Evolutionary conservation across 2,329 filamentous ascomycete genomes (phyloP).

Genomic region (Mycosphaerelloides madeirae): DNA sequence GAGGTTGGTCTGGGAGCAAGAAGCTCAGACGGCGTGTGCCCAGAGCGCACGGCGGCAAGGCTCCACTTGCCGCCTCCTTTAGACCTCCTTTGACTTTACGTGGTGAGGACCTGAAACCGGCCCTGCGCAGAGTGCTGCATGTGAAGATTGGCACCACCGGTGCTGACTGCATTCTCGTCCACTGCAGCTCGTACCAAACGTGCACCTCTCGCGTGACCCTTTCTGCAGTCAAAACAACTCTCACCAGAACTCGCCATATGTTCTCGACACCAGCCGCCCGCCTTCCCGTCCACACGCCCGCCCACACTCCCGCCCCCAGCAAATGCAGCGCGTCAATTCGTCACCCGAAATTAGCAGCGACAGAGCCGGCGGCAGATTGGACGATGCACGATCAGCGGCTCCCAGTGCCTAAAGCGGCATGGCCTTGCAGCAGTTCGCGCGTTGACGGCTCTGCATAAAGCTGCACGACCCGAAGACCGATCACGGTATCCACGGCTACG

Average conservation of each 20-base stretch:
- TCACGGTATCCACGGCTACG: no score
- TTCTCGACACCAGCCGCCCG: no score
- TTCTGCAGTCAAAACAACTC: no score
- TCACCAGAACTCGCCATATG: no score
- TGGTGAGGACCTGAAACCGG: not conserved
- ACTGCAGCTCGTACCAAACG: not conserved
- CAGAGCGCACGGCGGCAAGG: not conserved
- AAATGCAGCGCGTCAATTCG: no score
- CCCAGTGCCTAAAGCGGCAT: no score
- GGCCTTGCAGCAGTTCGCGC: not conserved
- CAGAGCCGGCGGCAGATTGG: not conserved
- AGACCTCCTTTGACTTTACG: not conserved
- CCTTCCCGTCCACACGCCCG: no score
- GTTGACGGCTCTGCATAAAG: not conserved
- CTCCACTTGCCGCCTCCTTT: conserved; percentile 4
- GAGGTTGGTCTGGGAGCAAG: not conserved
- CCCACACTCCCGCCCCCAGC: no score
- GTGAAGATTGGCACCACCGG: not conserved
- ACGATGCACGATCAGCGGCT: not conserved
- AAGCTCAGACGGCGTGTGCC: not conserved
- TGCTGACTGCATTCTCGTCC: not conserved
- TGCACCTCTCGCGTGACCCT: not conserved
- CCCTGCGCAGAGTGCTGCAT: not conserved
- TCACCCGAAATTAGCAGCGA: not conserved
- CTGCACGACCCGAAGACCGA: no score